Percentiles rank a stretch among this genome's conserved stretches.
Evolutionary conservation across 805 yeast genomes (phyloP).

Genomic region (Priceomyces haplophilus): DNA sequence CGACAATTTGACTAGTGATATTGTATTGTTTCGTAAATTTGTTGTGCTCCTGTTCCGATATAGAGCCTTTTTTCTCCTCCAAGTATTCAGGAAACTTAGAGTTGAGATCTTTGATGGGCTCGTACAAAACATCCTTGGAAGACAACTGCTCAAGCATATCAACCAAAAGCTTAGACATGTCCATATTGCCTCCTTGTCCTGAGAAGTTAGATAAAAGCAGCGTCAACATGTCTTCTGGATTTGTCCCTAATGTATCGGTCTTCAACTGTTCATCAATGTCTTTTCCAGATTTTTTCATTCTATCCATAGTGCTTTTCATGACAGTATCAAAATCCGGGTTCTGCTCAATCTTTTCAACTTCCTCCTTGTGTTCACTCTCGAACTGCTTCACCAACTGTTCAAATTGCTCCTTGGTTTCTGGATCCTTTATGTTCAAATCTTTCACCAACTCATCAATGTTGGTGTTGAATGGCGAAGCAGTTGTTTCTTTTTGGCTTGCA

Average conservation of each 20-base stretch:
- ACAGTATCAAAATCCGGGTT: constrained; percentile 62
- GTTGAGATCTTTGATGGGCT: constrained; percentile 80
- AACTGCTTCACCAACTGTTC: constrained; percentile 47
- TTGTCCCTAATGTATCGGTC: constrained; percentile 39
- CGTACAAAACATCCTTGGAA: constrained; percentile 81
- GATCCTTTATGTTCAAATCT: constrained; percentile 49
- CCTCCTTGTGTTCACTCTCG: constrained; percentile 32
- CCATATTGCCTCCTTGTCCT: constrained; percentile 40
- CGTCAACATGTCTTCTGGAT: constrained; percentile 54
- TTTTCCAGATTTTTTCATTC: constrained; percentile 74
- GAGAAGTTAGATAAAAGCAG: constrained; percentile 54
- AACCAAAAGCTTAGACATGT: constrained; percentile 58
- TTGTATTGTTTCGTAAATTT: constrained; percentile 61
- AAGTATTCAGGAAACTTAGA: constrained; percentile 73
- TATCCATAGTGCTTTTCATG: constrained; percentile 73
- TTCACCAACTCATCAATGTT: constrained; percentile 43
- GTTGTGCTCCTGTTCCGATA: constrained; percentile 45
- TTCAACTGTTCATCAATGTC: constrained; percentile 60
- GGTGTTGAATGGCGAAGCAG: constrained; percentile 17
- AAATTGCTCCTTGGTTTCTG: constrained; percentile 50
- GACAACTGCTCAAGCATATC: constrained; percentile 81
- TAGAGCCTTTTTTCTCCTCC: constrained; percentile 44
- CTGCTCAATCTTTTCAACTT: constrained; percentile 23
- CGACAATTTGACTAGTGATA: constrained; percentile 59
- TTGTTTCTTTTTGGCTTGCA: constrained; percentile 24